These are phyloP conservation scores for Wickerhamomyces bovis DNA, from an alignment of 805 yeast species.

Conservation along the genomic window DNA sequence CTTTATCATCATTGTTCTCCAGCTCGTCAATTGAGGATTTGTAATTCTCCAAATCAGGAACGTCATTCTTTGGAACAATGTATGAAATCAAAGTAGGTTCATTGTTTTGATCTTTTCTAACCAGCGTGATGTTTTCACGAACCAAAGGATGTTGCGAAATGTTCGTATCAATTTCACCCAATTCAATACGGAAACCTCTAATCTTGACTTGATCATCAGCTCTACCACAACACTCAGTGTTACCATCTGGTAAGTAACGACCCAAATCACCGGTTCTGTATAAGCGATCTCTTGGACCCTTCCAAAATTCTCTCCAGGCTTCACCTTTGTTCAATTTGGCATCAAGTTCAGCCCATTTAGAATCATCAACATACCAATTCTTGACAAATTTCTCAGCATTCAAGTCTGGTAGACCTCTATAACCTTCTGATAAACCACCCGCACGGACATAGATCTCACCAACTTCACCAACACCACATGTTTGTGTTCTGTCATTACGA, in stretches of 20 bases:
- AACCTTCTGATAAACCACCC: conserved; percentile 96
- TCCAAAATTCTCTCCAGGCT: conserved; percentile 75
- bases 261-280: conserved; percentile 98
- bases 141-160: conserved; percentile 89
- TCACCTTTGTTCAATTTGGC: conserved; percentile 36
- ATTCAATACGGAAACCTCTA: conserved; percentile 96
- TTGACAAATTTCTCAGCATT: conserved; percentile 82
- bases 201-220: conserved; percentile 99
- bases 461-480: conserved; percentile 98
- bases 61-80: conserved; percentile 73
- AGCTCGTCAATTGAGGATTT: conserved; percentile 38
- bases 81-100: conserved; percentile 90
- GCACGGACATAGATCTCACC: conserved; percentile 99
- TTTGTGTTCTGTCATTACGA: conserved; percentile 78
- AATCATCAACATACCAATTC: conserved; percentile 81
- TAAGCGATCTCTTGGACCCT: conserved; percentile 91
- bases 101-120: conserved; percentile 84
- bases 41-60: conserved; percentile 38
- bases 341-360: conserved; percentile 57
- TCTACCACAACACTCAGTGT: conserved; percentile 96
- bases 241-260: conserved; percentile 93
- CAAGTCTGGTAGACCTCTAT: conserved; percentile 84
- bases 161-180: conserved; percentile 98
- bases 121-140: conserved; percentile 89
- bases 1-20: conserved; percentile 46